These are phyloP conservation scores for Cicer judaicum DNA, from an alignment of 306 rosid species.

Conservation along the genomic window DNA sequence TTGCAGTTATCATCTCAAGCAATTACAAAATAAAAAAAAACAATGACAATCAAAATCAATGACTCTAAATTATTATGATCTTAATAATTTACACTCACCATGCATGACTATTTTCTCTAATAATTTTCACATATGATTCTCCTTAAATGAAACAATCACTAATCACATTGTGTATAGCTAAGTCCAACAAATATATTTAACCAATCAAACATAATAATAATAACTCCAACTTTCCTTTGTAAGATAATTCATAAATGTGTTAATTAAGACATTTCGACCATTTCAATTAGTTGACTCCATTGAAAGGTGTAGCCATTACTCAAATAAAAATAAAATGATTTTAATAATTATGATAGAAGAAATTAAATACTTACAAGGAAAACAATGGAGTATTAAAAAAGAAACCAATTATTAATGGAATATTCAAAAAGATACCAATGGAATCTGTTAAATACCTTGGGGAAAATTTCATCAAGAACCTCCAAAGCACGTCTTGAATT, in stretches of 20 bases:
- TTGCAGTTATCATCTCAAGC: too few species aligned
- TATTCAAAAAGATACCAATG: background rate
- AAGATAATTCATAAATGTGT: background rate
- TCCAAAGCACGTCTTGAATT: conserved; percentile 78
- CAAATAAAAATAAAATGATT: background rate
- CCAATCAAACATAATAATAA: background rate
- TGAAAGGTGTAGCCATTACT: background rate
- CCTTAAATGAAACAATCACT: background rate
- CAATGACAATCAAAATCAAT: too few species aligned
- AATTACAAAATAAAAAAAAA: too few species aligned
- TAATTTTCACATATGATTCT: background rate
- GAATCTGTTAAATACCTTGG: conserved; percentile 53
- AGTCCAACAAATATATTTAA: background rate
- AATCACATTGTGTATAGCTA: background rate
- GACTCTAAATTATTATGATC: accelerated
- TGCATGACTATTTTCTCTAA: too few species aligned
- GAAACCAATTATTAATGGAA: background rate
- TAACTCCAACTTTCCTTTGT: background rate
- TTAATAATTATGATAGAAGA: background rate
- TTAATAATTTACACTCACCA: too few species aligned
- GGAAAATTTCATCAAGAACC: conserved; percentile 74
- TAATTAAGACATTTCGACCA: background rate
- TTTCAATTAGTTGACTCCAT: conserved; percentile 13
- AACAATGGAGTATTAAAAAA: background rate
- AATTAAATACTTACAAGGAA: background rate